Evolutionary conservation across 1,284 basidiomycete genomes (phyloP), one percentile per base, ranked within the genome.

Genomic region (Irpex sp.): DNA sequence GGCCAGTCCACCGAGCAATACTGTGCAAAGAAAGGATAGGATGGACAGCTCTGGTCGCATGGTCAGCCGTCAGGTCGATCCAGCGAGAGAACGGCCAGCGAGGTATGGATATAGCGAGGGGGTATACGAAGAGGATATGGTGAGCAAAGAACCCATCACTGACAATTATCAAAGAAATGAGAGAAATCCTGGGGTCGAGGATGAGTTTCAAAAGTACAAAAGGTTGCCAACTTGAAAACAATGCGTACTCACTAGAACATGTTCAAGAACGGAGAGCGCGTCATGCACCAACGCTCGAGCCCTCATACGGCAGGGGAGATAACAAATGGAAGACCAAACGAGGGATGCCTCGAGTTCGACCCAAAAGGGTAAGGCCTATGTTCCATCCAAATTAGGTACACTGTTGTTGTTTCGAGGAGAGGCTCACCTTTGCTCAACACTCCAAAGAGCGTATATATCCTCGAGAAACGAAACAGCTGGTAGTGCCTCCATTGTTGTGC

Each of bases 31-130:
- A 76, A 91, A 85, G 13, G 90, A 89, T 44, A 90, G 73, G 20
- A 79, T 80, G 38, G 85, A 80, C 60, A 89, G 79, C 76, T 85
- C 85, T 68, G 82, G 75, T 68, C 83, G 82, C 89, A 91, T 92
- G 69, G 68, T 71, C 67, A 69, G 67, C 32, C 69, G 68, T 70
- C 62, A 58, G 65, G 73, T 73, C 72, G 72, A 73, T 68, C 72
- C 72, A 73, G 72, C 72, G 72, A 73, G 69, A 69, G 67, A 64
- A 67, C 70, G 72, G 72, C 67, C 65, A 66, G 66, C 65, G 27
- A 65, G 43, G 67, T 60, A 68, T 63, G 45, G 67, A 70, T 67
- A 65, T 64, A 71, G 70, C 49, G 64, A 66, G 67, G 32, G 72
- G 68, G 70, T 70, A 73, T 68, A 71, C 54, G 65, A 58, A 66